Evolutionary conservation across 208 protist species (phyloP), one percentile per base, ranked within the genome.

Genomic region (Kentomonas sorsogonicus): DNA sequence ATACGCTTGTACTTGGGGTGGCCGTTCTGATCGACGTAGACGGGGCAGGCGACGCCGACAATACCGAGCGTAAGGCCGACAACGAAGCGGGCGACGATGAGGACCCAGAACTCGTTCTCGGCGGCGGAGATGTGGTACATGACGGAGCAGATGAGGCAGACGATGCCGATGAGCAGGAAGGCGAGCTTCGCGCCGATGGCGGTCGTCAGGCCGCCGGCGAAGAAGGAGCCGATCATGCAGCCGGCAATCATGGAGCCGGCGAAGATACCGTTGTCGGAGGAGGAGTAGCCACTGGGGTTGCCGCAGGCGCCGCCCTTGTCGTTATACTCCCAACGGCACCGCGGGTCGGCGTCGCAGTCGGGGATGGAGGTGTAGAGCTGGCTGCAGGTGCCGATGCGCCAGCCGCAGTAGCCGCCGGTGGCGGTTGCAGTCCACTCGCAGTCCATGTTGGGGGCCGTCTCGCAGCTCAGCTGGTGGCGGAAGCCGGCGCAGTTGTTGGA

Each of bases 171-270:
- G 27, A 84, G 39, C 13, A 83, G 40, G 66, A 94, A 84, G 23
- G 79, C 77, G 18, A 70, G 45, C 48, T 77, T 80, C 20, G 72
- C 52, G 29, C 87, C 87, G 34, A 89, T 60, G 31, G 20, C 41
- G 15, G 48, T 63, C 40, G 69, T 63, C 13, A 88, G 58, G 38
- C 56, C 50, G 9, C 76, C 81, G 45, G 72, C 72, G 41, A 87
- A 82, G 31, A 89, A 53, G 46, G 87, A 82, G 25, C 87, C 83
- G 64, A 94, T 69, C 63, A 88, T 51, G 65, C 72, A 80, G 33
- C 83, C 87, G 33, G 86, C 43, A 69, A 91, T 92, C 83, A 94
- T 90, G 47, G 83, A 53, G 16, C 73, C 77, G 56, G 83, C 77
- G 51, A 94, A 93, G 60, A 88, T 86, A 63, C 86, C 86, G 53